phyloP scores from a whole-genome alignment of 345 rosid genomes.

The Chamaenerion angustifolium region DNA sequence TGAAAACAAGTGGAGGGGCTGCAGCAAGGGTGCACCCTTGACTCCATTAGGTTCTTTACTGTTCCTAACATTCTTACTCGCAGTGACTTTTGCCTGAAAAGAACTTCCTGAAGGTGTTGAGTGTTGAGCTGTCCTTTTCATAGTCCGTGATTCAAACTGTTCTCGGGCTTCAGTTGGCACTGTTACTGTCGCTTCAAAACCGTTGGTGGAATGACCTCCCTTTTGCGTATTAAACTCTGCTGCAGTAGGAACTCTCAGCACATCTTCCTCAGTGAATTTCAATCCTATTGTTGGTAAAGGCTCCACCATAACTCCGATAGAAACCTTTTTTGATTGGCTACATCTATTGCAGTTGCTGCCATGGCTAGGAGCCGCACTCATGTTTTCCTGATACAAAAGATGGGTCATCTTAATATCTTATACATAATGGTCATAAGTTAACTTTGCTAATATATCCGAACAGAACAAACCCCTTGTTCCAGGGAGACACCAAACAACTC shows the following conservation, averaged over 20 bases:
- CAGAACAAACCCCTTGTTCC: no score
- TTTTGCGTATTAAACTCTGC: conserved; percentile 21
- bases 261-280: conserved; percentile 18
- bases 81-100: conserved; percentile 15
- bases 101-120: conserved; percentile 22
- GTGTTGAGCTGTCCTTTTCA: conserved; percentile 27
- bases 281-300: conserved; percentile 28
- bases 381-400: conserved; percentile 30
- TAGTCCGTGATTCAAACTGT: conserved; percentile 42
- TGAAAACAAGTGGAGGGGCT: conserved; percentile 18
- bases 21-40: conserved; percentile 20
- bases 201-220: conserved; percentile 15
- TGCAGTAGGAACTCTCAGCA: conserved; percentile 13
- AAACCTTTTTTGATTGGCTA: conserved; percentile 71
- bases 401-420: not conserved
- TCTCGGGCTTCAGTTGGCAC: conserved; percentile 26
- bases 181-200: conserved; percentile 15
- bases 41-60: conserved; percentile 22
- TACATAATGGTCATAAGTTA: not conserved
- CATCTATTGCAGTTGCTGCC: conserved; percentile 42
- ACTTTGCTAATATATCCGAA: not conserved
- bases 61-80: conserved; percentile 17
- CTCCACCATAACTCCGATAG: conserved; percentile 60
- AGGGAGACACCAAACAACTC: no score
- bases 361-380: conserved; percentile 42